Conservation (phyloP, 208 protist species). For the Crithidia brevicula region DNA sequence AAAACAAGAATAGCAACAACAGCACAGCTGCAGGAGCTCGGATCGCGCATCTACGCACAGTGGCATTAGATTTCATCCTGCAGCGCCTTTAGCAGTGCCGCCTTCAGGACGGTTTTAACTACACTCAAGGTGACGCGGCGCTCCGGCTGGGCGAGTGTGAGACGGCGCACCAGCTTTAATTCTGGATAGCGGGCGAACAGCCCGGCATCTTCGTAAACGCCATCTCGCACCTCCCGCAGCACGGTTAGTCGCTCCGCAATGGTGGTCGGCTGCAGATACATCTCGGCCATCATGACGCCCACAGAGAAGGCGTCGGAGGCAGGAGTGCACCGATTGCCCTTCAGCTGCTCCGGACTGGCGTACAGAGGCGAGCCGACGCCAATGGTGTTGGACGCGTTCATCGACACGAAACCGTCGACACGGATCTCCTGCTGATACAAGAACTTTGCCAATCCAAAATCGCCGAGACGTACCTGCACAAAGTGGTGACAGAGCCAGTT, state of each 20-base stretch:
- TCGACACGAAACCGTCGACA: conserved; percentile 41
- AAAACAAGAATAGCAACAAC: background rate
- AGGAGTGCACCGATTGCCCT: conserved; percentile 55
- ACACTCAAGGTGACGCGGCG: conserved; percentile 24
- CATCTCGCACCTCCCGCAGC: conserved; percentile 62
- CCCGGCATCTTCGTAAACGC: conserved; percentile 34
- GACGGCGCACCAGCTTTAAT: conserved; percentile 46
- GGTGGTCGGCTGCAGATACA: conserved; percentile 84
- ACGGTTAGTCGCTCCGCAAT: conserved; percentile 69
- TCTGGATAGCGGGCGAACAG: conserved; percentile 66
- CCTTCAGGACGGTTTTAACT: conserved; percentile 16
- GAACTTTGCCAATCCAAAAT: conserved; percentile 83
- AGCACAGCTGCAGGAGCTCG: background rate
- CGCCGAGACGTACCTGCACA: conserved; percentile 77
- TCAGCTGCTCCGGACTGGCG: conserved; percentile 86
- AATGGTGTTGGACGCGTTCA: conserved; percentile 63
- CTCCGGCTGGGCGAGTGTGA: conserved; percentile 37
- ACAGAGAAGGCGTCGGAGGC: conserved; percentile 74
- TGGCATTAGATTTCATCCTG: conserved; percentile 14
- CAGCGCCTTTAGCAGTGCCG: conserved; percentile 23
- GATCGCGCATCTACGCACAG: background rate
- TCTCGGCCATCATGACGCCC: conserved; percentile 81
- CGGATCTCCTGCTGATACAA: conserved; percentile 38
- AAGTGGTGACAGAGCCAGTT: conserved; percentile 54
- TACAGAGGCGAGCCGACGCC: conserved; percentile 90